Base-by-base conservation (phyloP, 129 eudicot genomes). In the Heracleum sosnowskyi region DNA sequence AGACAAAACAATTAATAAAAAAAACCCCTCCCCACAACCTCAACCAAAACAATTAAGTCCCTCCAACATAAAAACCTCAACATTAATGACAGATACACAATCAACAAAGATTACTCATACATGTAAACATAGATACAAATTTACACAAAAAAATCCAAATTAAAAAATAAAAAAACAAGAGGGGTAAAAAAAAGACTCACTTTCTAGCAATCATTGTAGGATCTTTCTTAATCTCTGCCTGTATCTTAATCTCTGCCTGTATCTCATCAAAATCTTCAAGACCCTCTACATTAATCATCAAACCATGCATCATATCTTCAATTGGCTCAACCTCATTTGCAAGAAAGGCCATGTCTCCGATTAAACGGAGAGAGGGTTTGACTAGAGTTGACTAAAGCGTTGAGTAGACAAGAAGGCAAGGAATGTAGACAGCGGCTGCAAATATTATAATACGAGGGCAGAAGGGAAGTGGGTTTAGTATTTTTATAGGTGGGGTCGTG, bases 191-290 rank as follows among this genome's bases (percentile, higher is more conserved):
- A 4, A 13, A 4, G 7, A 16, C 82, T 16, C 55, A 86, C 90
- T 79, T 51, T 76, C 90, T 81, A 10, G 90, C 90, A 5, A 81
- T 76, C 11, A 8, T 55, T 40, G 79, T 79, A 9, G 88, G 88
- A 76, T 81, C 85, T 68, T 85, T 85, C 75, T 68, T 44, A 44
- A 44, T 44, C 47, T 44, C 15, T 6, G 7, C 84, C 3, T 18
- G 28, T 15, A 44, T 79, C 69, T 68, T 44, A 44, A 44, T 44
- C 47, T 44, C 15, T 6, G 40, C 33, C 8, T 12, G 16, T 44
- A 44, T 12, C 16, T 4, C 36, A 39, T 34, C 41, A 46, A 39
- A 73, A 62, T 51, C 34, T 34, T 42, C 34, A 46, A 20, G 34
- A 51, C 39, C 45, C 69, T 69, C 83, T 17, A 34, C 81, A 36